phyloP scores from a whole-genome alignment of 306 rosid genomes.

The Vachellia pachyceras region DNA sequence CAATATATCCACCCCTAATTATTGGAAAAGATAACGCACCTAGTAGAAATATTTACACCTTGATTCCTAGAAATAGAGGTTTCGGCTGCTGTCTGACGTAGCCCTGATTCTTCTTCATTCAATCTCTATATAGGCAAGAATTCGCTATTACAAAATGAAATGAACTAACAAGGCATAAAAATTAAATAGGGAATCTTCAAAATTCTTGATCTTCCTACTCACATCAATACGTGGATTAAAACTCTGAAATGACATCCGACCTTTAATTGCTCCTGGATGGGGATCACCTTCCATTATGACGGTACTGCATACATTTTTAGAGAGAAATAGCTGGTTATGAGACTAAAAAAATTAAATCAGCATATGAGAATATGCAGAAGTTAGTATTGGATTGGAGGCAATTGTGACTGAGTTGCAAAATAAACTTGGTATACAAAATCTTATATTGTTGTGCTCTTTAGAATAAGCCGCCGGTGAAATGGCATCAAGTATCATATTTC shows the following conservation, averaged over 20 bases:
- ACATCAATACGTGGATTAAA: slow-evolving; percentile 93
- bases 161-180: slow-evolving; percentile 9
- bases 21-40: slow-evolving; percentile 51
- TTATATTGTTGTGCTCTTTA: neutral
- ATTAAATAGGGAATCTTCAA: slow-evolving; percentile 14
- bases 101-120: slow-evolving; percentile 64
- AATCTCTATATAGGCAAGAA: slow-evolving; percentile 66
- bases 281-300: slow-evolving; percentile 94
- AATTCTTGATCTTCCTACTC: slow-evolving; percentile 57
- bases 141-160: slow-evolving; percentile 37
- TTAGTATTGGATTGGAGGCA: slow-evolving; percentile 21
- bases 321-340: slow-evolving; percentile 14
- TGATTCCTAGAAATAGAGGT: slow-evolving; percentile 50
- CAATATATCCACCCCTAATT: neutral
- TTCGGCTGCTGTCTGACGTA: slow-evolving; percentile 52
- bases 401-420: slow-evolving; percentile 8
- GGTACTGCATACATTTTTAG: slow-evolving; percentile 53
- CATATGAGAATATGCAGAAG: slow-evolving; percentile 21
- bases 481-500: neutral
- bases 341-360: neutral
- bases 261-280: slow-evolving; percentile 76
- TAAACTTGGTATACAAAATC: neutral
- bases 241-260: slow-evolving; percentile 86
- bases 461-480: neutral
- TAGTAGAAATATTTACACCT: slow-evolving; percentile 50